phyloP scores from a whole-genome alignment of 148 eudicot species.

The Rhododendron williamsianum region DNA sequence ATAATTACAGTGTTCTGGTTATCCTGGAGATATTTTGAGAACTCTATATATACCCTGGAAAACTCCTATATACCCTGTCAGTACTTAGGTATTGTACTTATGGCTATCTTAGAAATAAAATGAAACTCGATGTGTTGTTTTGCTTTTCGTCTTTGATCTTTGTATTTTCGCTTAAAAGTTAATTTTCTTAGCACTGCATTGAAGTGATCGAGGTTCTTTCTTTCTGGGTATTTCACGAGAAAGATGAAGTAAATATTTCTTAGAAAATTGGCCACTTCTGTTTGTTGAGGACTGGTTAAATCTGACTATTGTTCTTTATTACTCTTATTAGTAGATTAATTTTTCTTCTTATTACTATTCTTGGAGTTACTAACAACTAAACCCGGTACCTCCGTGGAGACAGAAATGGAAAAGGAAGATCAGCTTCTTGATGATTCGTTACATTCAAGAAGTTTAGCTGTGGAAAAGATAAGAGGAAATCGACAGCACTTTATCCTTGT shows the following conservation, averaged over 20 bases:
- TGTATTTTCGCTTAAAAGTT: background rate
- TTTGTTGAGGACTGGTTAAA: background rate
- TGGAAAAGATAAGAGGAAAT: constrained; percentile 59
- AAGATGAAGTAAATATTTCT: background rate
- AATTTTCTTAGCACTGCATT: background rate
- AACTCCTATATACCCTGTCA: background rate
- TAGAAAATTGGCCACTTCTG: background rate
- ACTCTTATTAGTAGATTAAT: background rate
- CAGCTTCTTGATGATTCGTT: constrained; percentile 66
- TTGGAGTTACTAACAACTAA: background rate
- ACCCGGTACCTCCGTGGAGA: constrained; percentile 9
- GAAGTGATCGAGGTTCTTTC: background rate
- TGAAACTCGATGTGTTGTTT: background rate
- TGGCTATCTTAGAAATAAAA: background rate
- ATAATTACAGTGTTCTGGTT: background rate
- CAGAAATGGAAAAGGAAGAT: constrained; percentile 88
- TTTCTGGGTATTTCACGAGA: background rate
- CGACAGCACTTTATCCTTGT: constrained; percentile 76
- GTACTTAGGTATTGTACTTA: background rate
- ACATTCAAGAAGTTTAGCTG: constrained; percentile 50
- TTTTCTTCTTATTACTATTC: background rate
- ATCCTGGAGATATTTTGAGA: background rate
- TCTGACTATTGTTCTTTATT: background rate
- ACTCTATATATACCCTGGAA: background rate
- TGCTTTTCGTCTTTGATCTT: background rate